Conservation (phyloP, 345 rosid species). For the Murraya koenigii region DNA sequence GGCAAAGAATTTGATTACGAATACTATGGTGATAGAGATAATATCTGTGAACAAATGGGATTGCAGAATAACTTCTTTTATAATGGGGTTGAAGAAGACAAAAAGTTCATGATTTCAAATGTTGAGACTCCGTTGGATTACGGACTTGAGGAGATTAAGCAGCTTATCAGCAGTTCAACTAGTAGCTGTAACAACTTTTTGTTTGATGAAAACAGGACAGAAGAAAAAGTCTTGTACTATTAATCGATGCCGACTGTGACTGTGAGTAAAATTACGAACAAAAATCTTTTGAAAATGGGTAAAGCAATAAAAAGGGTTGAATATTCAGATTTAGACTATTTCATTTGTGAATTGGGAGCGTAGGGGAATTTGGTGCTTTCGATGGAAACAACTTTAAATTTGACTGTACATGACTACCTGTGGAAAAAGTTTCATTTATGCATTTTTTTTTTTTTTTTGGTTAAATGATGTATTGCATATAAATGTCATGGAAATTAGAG, state of each 20-base stretch:
- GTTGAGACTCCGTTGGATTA: slow-evolving; percentile 38
- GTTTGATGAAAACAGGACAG: slow-evolving; percentile 62
- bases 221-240: slow-evolving; percentile 50
- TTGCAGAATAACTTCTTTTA: slow-evolving; percentile 10
- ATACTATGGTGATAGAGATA: slow-evolving; percentile 4
- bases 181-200: slow-evolving; percentile 39
- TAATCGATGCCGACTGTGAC: slow-evolving; percentile 34
- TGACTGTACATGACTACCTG: slow-evolving; percentile 20
- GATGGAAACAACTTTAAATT: neutral
- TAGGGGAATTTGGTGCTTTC: neutral
- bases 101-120: slow-evolving; percentile 23
- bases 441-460: slow-evolving; percentile 23
- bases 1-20: slow-evolving; percentile 30
- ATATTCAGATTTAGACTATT: slow-evolving; percentile 21
- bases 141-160: slow-evolving; percentile 81
- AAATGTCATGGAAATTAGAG: slow-evolving; percentile 24
- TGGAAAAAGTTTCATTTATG: slow-evolving; percentile 13
- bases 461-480: slow-evolving; percentile 12
- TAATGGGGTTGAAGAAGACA: slow-evolving; percentile 27
- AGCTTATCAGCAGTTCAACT: slow-evolving; percentile 43
- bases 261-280: slow-evolving; percentile 26
- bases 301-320: neutral
- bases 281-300: too few species aligned
- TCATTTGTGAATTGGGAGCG: neutral
- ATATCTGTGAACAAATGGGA: slow-evolving; percentile 23